These are phyloP conservation scores for Chloromonas sp. DNA, from an alignment of 163 green algal genomes.

Conservation along the genomic window DNA sequence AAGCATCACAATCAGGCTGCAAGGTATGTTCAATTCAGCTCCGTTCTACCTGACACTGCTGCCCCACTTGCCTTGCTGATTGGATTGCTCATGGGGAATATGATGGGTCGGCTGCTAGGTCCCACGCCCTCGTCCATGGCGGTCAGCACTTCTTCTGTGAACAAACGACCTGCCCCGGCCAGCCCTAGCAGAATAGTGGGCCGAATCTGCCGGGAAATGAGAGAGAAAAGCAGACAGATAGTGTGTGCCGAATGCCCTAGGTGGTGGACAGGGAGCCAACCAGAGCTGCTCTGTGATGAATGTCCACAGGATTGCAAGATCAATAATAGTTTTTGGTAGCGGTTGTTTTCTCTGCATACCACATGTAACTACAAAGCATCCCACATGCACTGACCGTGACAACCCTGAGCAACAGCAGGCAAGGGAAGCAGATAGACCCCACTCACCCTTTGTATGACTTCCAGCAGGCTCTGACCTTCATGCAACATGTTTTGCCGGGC, in stretches of 20 bases:
- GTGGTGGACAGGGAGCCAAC: too few relatives aligned
- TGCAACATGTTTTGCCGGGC: constrained; percentile 37
- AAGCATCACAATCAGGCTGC: too few relatives aligned
- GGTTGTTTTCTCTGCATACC: too few relatives aligned
- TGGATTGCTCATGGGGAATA: constrained; percentile 95
- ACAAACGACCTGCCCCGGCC: constrained; percentile 70
- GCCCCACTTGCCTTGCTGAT: constrained; percentile 56
- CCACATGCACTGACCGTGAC: neutral
- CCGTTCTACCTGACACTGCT: neutral
- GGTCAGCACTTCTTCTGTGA: constrained; percentile 70
- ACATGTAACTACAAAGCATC: too few relatives aligned
- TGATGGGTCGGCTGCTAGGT: constrained; percentile 61
- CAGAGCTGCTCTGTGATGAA: too few relatives aligned
- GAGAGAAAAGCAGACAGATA: too few relatives aligned
- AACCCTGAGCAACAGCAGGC: neutral
- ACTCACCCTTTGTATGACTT: constrained; percentile 59
- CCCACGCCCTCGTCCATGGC: constrained; percentile 60
- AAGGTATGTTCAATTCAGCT: too few relatives aligned
- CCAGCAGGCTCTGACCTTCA: constrained; percentile 64
- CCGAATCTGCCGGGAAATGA: constrained; percentile 21
- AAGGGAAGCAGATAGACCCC: neutral
- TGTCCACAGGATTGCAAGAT: too few relatives aligned
- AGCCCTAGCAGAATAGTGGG: constrained; percentile 76
- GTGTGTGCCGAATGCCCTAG: too few relatives aligned
- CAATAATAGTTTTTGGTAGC: too few relatives aligned